These are phyloP conservation scores for Coemansia sp. DNA, from an alignment of 192 early-diverging fungal genomes.

Conservation along the genomic window DNA sequence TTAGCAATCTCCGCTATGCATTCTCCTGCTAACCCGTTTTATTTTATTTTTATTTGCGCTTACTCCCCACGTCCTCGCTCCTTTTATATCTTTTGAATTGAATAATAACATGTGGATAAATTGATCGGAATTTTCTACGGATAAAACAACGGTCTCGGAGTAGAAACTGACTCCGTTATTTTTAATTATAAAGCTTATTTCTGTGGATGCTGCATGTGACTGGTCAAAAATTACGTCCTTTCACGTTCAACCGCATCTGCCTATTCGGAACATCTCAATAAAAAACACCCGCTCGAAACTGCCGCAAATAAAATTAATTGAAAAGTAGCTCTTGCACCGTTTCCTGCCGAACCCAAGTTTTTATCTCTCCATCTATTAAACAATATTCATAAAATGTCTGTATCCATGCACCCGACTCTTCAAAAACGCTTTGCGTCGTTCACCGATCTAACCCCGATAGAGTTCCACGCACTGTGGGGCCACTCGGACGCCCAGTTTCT, in stretches of 20 bases:
- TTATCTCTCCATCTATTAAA: no score
- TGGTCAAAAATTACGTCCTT: neutral
- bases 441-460: conserved; percentile 14
- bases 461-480: conserved; percentile 26
- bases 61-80: neutral
- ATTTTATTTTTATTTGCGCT: conserved; percentile 13
- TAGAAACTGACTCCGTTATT: no score
- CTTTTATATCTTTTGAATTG: no score
- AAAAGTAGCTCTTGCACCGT: no score
- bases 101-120: no score
- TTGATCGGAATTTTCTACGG: neutral
- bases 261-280: no score
- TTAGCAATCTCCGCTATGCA: conserved; percentile 52
- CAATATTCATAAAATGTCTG: neutral
- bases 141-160: no score
- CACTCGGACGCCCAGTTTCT: conserved; percentile 11
- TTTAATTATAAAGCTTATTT: no score
- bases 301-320: no score
- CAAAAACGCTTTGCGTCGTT: conserved; percentile 2
- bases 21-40: conserved; percentile 28
- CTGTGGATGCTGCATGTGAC: neutral
- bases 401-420: conserved; percentile 13
- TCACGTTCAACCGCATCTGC: neutral
- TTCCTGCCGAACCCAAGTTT: no score
- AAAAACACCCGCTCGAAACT: no score